These are phyloP conservation scores for Populus euphratica DNA, from an alignment of 345 rosid genomes.

Conservation along the genomic window DNA sequence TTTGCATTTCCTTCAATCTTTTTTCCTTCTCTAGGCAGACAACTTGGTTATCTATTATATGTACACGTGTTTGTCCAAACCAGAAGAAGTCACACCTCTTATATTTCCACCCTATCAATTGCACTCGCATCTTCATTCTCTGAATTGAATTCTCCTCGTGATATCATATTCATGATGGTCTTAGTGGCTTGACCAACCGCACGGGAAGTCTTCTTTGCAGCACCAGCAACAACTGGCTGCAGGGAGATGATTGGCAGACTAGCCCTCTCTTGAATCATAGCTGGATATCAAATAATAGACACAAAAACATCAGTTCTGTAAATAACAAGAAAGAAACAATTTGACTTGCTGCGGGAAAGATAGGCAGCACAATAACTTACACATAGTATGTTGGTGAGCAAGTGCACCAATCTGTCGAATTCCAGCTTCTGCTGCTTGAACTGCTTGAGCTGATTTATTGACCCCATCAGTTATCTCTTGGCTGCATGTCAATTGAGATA, in stretches of 20 bases:
- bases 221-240: slow-evolving; percentile 75
- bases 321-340: neutral
- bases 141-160: slow-evolving; percentile 41
- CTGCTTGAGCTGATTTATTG: slow-evolving; percentile 84
- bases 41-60: slow-evolving; percentile 7
- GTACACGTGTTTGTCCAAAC: neutral
- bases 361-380: slow-evolving; percentile 36
- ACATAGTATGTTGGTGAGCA: slow-evolving; percentile 76
- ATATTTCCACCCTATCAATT: slow-evolving; percentile 41
- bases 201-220: slow-evolving; percentile 69
- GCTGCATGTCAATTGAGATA: slow-evolving; percentile 33
- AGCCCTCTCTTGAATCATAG: slow-evolving; percentile 90
- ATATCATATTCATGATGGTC: slow-evolving; percentile 56
- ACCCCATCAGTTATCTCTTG: slow-evolving; percentile 88
- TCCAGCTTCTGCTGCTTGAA: slow-evolving; percentile 89
- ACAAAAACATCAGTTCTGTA: slow-evolving; percentile 7
- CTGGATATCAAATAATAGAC: slow-evolving; percentile 38
- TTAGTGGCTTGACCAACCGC: slow-evolving; percentile 84
- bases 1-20: no score
- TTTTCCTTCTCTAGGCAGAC: no score
- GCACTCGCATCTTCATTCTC: slow-evolving; percentile 29
- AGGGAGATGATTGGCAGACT: slow-evolving; percentile 70
- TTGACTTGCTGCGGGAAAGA: neutral
- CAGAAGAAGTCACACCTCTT: slow-evolving; percentile 1
- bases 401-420: slow-evolving; percentile 68